Conservation (phyloP, 345 rosid genomes). For the Brassica napus region DNA sequence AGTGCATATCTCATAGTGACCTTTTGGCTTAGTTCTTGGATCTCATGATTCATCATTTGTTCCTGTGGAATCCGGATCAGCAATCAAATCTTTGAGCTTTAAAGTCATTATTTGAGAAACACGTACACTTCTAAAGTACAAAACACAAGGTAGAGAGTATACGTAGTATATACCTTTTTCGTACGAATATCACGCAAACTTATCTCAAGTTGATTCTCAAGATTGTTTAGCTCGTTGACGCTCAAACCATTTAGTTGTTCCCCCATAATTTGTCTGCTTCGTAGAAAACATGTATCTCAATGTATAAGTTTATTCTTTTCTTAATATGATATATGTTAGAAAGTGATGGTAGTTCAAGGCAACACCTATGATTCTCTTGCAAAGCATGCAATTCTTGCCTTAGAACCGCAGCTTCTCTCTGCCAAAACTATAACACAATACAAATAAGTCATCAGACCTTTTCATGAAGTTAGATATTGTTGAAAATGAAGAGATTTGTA, state of each 20-base stretch:
- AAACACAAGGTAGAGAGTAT: background rate
- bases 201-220: constrained; percentile 67
- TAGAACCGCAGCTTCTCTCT: constrained; percentile 58
- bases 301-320: constrained; percentile 12
- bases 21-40: constrained; percentile 58
- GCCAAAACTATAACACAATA: constrained; percentile 57
- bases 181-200: constrained; percentile 64
- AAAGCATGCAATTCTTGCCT: constrained; percentile 64
- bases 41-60: constrained; percentile 50
- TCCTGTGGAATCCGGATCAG: constrained; percentile 47
- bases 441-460: constrained; percentile 6
- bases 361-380: constrained; percentile 65
- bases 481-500: background rate
- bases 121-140: background rate
- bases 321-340: background rate
- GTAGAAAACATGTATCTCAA: constrained; percentile 13
- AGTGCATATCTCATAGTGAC: constrained; percentile 26
- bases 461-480: background rate
- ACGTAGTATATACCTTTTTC: constrained; percentile 51
- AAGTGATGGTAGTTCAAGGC: background rate
- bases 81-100: constrained; percentile 7
- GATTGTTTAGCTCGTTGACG: constrained; percentile 54
- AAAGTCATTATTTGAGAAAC: constrained; percentile 1
- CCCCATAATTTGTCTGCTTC: constrained; percentile 67
- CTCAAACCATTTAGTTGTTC: constrained; percentile 66